Conservation (phyloP, 805 yeast species). For the Myxozyma neotropica region DNA sequence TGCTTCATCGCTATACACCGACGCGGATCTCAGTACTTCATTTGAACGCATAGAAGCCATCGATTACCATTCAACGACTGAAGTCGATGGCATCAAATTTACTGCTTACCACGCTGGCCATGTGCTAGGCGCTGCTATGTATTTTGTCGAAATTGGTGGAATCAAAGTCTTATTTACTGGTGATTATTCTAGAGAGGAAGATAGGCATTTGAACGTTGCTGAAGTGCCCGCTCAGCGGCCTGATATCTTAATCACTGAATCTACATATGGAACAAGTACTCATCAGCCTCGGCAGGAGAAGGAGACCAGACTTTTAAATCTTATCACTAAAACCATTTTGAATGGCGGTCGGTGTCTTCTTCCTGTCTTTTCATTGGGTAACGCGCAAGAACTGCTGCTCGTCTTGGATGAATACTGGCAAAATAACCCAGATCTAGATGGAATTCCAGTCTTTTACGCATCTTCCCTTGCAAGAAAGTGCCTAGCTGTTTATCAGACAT, state of each 20-base stretch:
- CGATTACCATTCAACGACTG: constrained; percentile 93
- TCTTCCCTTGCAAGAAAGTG: constrained; percentile 92
- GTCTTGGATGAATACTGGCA: constrained; percentile 96
- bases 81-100: constrained; percentile 89
- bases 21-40: constrained; percentile 84
- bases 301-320: constrained; percentile 75
- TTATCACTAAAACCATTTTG: constrained; percentile 78
- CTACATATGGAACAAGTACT: constrained; percentile 97
- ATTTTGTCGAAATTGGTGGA: constrained; percentile 91
- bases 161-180: constrained; percentile 89
- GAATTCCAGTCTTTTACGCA: constrained; percentile 84
- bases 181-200: constrained; percentile 94
- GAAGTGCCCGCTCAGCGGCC: constrained; percentile 89
- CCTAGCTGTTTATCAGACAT: constrained; percentile 96
- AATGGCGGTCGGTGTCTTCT: constrained; percentile 90
- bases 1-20: constrained; percentile 65
- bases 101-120: constrained; percentile 99
- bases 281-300: constrained; percentile 88
- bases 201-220: constrained; percentile 91
- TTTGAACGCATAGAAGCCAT: constrained; percentile 90
- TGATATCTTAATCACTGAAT: constrained; percentile 87
- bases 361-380: constrained; percentile 95
- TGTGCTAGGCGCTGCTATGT: constrained; percentile 98
- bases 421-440: constrained; percentile 75
- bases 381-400: constrained; percentile 90